Percentiles rank a stretch among this genome's conserved stretches.
Evolutionary conservation across 2,329 filamentous ascomycete species (phyloP).

Genomic region (Pseudogymnoascus sp.): DNA sequence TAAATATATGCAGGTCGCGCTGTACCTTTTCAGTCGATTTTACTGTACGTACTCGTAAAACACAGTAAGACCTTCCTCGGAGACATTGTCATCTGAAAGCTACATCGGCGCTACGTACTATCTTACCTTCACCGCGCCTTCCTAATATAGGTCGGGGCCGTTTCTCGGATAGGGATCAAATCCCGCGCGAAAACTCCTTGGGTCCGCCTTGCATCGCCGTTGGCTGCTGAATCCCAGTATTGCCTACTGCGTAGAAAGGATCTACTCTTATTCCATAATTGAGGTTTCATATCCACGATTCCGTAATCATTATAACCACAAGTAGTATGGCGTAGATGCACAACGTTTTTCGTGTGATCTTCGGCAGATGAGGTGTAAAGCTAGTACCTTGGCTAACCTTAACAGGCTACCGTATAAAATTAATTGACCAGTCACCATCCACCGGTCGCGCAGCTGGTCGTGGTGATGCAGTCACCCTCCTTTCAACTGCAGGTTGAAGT

Average conservation of each 20-base stretch:
- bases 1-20: neutral
- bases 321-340: neutral
- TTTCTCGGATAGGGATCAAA: neutral
- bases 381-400: neutral
- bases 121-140: neutral
- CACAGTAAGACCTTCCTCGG: neutral
- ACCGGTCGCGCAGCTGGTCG: too few relatives aligned
- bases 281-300: conserved; percentile 7
- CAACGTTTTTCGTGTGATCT: neutral
- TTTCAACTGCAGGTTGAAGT: neutral
- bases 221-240: neutral
- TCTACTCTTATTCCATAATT: neutral
- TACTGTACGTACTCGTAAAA: neutral
- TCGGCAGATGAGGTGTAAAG: neutral
- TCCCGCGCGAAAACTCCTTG: neutral
- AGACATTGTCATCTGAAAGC: neutral
- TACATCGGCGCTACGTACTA: neutral
- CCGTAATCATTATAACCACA: neutral
- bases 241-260: neutral
- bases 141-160: neutral
- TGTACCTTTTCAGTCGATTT: neutral
- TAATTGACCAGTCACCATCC: neutral
- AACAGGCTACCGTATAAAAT: neutral
- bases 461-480: neutral
- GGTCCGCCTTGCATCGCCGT: neutral